These are phyloP conservation scores for Daldinia concentrica DNA, from an alignment of 495 filamentous ascomycete genomes.

Conservation along the genomic window DNA sequence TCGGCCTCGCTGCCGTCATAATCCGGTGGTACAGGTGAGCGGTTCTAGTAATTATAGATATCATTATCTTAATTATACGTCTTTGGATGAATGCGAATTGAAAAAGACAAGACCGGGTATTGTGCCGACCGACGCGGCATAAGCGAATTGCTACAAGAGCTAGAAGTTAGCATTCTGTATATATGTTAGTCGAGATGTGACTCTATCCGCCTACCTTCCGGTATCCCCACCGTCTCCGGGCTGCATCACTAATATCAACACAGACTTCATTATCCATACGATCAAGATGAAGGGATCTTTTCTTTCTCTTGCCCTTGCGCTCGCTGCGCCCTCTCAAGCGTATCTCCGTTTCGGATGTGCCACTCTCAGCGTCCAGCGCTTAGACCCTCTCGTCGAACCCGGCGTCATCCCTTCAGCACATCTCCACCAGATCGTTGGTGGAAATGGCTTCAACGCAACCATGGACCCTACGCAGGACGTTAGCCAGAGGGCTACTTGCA, in stretches of 20 bases:
- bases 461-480: constrained; percentile 43
- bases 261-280: constrained; percentile 25
- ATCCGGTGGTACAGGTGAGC: constrained; percentile 24
- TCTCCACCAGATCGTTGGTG: constrained; percentile 49
- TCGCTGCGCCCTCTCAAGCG: constrained; percentile 45
- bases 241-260: constrained; percentile 10
- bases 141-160: constrained; percentile 18
- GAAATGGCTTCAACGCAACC: constrained; percentile 50
- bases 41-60: constrained; percentile 20
- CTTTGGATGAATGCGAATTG: constrained; percentile 42
- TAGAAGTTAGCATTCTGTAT: constrained; percentile 19
- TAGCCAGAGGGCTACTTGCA: constrained; percentile 45
- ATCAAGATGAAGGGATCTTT: constrained; percentile 49
- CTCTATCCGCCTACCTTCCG: constrained; percentile 6
- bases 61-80: constrained; percentile 24
- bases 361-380: constrained; percentile 50
- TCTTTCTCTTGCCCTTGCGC: constrained; percentile 42
- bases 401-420: constrained; percentile 44
- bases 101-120: constrained; percentile 26
- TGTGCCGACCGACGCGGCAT: constrained; percentile 35
- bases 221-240: constrained; percentile 19
- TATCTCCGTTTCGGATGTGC: constrained; percentile 52
- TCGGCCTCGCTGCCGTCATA: neutral
- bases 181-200: constrained; percentile 22
- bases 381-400: constrained; percentile 50